These are phyloP conservation scores for Cladosporium sp. DNA, from an alignment of 2,329 filamentous ascomycete genomes.

Conservation along the genomic window DNA sequence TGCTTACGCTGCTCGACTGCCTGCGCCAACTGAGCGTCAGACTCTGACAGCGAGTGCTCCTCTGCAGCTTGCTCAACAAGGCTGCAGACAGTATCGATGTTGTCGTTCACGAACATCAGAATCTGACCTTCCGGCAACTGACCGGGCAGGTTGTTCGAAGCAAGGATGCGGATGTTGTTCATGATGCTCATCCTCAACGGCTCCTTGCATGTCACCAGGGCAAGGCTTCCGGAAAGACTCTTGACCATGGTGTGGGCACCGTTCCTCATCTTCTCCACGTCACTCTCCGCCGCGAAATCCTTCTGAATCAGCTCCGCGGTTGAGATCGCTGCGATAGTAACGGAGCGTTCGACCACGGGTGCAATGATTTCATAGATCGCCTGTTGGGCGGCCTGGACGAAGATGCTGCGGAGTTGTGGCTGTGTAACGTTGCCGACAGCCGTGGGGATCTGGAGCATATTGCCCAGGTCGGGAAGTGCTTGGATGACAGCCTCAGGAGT, in stretches of 20 bases:
- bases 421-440: conserved; percentile 74
- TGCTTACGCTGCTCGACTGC: conserved; percentile 77
- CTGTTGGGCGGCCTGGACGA: conserved; percentile 80
- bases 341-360: conserved; percentile 93
- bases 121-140: conserved; percentile 92
- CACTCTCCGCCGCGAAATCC: conserved; percentile 90
- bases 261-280: conserved; percentile 81
- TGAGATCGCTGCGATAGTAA: conserved; percentile 96
- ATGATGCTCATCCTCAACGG: conserved; percentile 94
- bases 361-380: conserved; percentile 96
- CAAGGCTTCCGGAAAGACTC: conserved; percentile 87
- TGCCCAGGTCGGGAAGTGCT: conserved; percentile 79
- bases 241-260: conserved; percentile 94
- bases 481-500: conserved; percentile 77
- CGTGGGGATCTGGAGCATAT: conserved; percentile 76
- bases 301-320: conserved; percentile 95
- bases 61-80: conserved; percentile 96
- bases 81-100: conserved; percentile 87
- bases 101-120: conserved; percentile 98
- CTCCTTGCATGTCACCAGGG: conserved; percentile 97
- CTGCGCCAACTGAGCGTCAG: conserved; percentile 86
- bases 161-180: conserved; percentile 91
- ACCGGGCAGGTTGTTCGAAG: conserved; percentile 60
- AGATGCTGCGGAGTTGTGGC: conserved; percentile 69
- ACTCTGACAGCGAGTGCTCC: conserved; percentile 88